Evolutionary conservation across 371 early-diverging fungal genomes (phyloP).

Genomic region (Mucor lusitanicus): DNA sequence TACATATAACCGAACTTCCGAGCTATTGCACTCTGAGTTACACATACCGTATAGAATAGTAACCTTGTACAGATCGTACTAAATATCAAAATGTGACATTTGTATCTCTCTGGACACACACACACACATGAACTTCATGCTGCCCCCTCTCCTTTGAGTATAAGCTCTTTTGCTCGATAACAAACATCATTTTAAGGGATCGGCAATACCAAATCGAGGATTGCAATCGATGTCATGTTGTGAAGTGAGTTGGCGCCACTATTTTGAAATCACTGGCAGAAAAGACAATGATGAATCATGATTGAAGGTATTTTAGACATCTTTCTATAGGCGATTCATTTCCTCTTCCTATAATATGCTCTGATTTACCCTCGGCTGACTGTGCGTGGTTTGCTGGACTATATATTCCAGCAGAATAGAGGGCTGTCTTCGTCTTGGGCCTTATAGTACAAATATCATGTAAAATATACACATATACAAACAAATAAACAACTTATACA

Average conservation of each 20-base stretch:
- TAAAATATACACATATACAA: neutral
- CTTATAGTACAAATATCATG: neutral
- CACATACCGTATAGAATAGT: neutral
- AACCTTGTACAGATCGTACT: conserved; percentile 1
- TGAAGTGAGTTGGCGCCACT: conserved; percentile 17
- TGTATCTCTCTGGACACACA: neutral
- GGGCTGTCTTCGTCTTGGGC: neutral
- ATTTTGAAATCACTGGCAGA: neutral
- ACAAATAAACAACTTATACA: neutral
- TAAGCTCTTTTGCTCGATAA: neutral
- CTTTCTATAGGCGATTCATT: neutral
- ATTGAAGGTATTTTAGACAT: neutral
- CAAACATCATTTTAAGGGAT: neutral
- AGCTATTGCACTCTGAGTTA: conserved; percentile 4
- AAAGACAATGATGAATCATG: neutral
- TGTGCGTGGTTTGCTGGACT: neutral
- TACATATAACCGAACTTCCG: conserved; percentile 12
- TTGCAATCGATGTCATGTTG: neutral
- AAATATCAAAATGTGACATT: neutral
- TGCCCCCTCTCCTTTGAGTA: neutral
- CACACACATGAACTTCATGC: neutral
- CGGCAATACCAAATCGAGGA: conserved; percentile 14
- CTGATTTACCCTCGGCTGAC: neutral
- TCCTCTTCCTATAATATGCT: neutral
- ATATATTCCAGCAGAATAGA: neutral